Percentiles rank a stretch among this genome's conserved stretches.
phyloP scores from a whole-genome alignment of 352 stramenopile species.

The Phytophthora sp. region DNA sequence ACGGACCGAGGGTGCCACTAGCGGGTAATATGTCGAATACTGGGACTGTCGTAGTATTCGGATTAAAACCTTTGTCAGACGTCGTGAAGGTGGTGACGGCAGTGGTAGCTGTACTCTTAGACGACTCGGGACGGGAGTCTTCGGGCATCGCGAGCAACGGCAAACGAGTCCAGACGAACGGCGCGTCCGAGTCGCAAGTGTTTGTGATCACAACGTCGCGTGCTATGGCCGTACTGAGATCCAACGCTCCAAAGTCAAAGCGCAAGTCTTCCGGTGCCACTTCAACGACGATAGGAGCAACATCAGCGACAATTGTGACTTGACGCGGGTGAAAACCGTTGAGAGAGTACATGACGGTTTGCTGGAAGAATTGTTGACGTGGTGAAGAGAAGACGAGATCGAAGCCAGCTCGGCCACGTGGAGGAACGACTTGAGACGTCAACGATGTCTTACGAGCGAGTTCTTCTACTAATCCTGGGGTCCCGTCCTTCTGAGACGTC shows the following conservation, averaged over 20 bases:
- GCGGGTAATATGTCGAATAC: conserved; percentile 60
- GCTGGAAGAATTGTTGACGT: conserved; percentile 87
- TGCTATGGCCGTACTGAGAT: conserved; percentile 55
- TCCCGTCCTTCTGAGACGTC: conserved; percentile 30
- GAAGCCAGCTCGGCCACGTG: conserved; percentile 83
- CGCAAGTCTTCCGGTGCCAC: conserved; percentile 58
- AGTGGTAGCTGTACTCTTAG: conserved; percentile 58
- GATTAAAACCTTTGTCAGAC: conserved; percentile 21
- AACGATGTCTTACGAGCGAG: conserved; percentile 58
- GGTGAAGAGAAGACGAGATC: conserved; percentile 87
- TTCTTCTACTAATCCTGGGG: conserved; percentile 54
- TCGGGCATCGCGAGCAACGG: conserved; percentile 24
- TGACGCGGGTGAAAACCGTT: conserved; percentile 89
- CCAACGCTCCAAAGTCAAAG: conserved; percentile 79
- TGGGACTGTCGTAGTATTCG: neutral
- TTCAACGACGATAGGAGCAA: conserved; percentile 89
- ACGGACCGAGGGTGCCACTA: conserved; percentile 48
- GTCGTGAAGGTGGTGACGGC: conserved; percentile 22
- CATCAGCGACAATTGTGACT: conserved; percentile 84
- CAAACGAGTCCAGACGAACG: conserved; percentile 79
- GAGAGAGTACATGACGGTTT: conserved; percentile 82
- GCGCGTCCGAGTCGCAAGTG: conserved; percentile 87
- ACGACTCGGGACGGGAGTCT: conserved; percentile 54
- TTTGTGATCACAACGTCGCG: conserved; percentile 87
- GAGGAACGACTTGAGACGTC: conserved; percentile 87